Evolutionary conservation across 2,329 filamentous ascomycete genomes (phyloP).

Genomic region (Cryphonectria radicalis): DNA sequence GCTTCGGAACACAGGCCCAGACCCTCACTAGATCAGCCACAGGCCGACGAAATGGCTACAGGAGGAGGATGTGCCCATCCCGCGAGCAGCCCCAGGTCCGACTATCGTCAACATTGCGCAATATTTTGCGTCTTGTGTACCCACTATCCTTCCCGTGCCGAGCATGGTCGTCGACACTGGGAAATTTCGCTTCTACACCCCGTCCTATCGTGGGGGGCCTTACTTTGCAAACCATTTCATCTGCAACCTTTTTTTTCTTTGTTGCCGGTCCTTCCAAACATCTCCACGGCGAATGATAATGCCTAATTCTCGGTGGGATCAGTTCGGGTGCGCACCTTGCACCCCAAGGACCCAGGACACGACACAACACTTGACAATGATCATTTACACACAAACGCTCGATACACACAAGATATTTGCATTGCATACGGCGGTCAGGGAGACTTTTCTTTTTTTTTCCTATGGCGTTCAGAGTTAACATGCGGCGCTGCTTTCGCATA

Average conservation of each 20-base stretch:
- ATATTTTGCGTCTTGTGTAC: not conserved
- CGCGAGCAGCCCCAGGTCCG: not conserved
- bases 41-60: not conserved
- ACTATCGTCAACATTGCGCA: not conserved
- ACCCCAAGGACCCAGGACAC: slow-evolving; percentile 10
- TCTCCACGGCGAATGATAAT: slow-evolving; percentile 27
- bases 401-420: slow-evolving; percentile 17
- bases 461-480: slow-evolving; percentile 27
- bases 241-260: not conserved
- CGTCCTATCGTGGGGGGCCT: not conserved
- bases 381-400: slow-evolving; percentile 21
- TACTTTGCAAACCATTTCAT: slow-evolving; percentile 8
- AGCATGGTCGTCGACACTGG: not conserved
- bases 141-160: slow-evolving; percentile 14
- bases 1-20: not conserved
- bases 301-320: slow-evolving; percentile 26
- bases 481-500: slow-evolving; percentile 12
- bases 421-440: slow-evolving; percentile 28
- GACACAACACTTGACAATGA: slow-evolving; percentile 18
- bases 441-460: slow-evolving; percentile 19
- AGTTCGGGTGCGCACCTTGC: not conserved
- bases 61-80: not conserved
- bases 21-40: not conserved
- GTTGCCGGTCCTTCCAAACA: not conserved
- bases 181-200: slow-evolving; percentile 11